Evolutionary conservation across 176 grass and related monocot species (phyloP).

Genomic region (Echinochloa phyllopogon): DNA sequence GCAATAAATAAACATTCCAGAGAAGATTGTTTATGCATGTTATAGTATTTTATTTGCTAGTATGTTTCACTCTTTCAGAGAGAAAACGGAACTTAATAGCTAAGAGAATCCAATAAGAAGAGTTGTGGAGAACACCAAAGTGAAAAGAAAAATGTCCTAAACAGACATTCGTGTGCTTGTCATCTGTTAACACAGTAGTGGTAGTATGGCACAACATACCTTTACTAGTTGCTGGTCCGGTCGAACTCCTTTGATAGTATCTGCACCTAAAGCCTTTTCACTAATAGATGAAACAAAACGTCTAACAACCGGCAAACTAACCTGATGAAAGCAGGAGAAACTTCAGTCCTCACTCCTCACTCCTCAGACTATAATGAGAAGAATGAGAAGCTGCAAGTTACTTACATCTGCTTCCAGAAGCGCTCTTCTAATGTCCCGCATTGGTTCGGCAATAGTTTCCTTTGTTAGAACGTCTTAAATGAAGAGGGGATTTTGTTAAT

Average conservation of each 20-base stretch:
- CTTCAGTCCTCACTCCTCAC: slow-evolving; percentile 28
- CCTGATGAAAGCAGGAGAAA: slow-evolving; percentile 57
- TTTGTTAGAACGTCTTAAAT: slow-evolving; percentile 78
- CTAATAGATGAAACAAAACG: slow-evolving; percentile 79
- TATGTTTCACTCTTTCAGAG: not conserved
- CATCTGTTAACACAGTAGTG: not conserved
- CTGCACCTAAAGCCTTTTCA: slow-evolving; percentile 72
- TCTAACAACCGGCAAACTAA: slow-evolving; percentile 88
- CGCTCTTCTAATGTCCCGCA: slow-evolving; percentile 91
- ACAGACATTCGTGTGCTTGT: not conserved
- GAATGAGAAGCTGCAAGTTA: not conserved
- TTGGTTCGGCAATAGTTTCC: slow-evolving; percentile 83
- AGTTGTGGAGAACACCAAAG: not conserved
- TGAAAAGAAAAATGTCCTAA: not conserved
- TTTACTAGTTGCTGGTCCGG: slow-evolving; percentile 97
- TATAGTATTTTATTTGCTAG: slow-evolving; percentile 5
- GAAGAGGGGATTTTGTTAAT: slow-evolving; percentile 24
- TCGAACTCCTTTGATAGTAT: slow-evolving; percentile 75
- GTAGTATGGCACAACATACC: slow-evolving; percentile 42
- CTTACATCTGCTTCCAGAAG: slow-evolving; percentile 93
- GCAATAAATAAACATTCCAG: not conserved
- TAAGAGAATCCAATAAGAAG: not conserved
- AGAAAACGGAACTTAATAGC: not conserved
- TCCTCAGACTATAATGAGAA: not conserved
- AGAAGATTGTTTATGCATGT: not conserved